These are phyloP conservation scores for Daldinia loculata DNA, from an alignment of 495 filamentous ascomycete species.

Conservation along the genomic window DNA sequence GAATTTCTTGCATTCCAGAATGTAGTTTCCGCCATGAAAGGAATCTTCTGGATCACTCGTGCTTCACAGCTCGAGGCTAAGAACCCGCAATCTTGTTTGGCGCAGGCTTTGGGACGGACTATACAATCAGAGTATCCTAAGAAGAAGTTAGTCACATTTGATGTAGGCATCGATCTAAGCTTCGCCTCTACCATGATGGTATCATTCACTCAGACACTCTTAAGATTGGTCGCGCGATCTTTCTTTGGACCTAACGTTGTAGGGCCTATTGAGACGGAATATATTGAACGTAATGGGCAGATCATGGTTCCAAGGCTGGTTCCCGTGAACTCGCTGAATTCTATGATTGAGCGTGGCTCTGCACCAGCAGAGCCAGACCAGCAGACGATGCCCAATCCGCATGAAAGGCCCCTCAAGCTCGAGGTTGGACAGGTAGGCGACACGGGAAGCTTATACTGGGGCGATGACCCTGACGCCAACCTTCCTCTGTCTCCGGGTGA, in stretches of 20 bases:
- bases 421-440: conserved; percentile 27
- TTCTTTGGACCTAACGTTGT: conserved; percentile 52
- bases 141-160: conserved; percentile 42
- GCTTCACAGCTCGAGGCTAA: conserved; percentile 34
- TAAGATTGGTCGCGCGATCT: conserved; percentile 64
- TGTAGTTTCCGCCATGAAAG: conserved; percentile 23
- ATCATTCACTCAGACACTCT: conserved; percentile 46
- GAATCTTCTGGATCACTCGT: conserved; percentile 45
- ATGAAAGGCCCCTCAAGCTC: conserved; percentile 30
- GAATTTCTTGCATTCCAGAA: conserved; percentile 35
- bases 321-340: conserved; percentile 35
- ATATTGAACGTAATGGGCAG: conserved; percentile 35
- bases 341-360: conserved; percentile 37
- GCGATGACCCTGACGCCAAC: conserved; percentile 21
- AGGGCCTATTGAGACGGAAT: conserved; percentile 40
- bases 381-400: conserved; percentile 17
- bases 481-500: conserved; percentile 15
- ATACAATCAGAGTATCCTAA: conserved; percentile 44
- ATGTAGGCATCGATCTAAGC: conserved; percentile 21
- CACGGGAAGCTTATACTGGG: conserved; percentile 22
- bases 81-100: conserved; percentile 31
- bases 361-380: conserved; percentile 11
- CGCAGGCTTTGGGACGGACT: conserved; percentile 41
- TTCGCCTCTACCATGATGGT: not conserved
- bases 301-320: conserved; percentile 44